Evolutionary conservation across 306 rosid species (phyloP), one percentile per base, ranked within the genome.

Genomic region (Acacia crassicarpa): DNA sequence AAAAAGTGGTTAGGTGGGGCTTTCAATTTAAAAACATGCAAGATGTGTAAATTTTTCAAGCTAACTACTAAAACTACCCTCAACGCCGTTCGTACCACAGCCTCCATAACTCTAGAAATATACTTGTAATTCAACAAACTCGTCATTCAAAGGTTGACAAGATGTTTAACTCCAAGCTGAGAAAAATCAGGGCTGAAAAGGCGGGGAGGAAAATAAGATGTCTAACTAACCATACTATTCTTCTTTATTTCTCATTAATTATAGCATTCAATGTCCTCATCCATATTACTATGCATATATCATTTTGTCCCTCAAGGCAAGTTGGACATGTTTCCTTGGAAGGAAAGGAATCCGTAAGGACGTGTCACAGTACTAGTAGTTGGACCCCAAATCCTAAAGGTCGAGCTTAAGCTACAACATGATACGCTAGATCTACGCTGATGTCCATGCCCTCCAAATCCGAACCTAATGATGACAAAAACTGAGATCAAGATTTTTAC

Each of bases 311-410:
- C 9, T 13, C 1, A 12, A 25, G 16, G 1, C 32, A 61, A 27
- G 8, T 61, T 1, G 32, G 67, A 11, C 2, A 61, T 25, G 33
- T 25, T 23, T 61, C 17, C 35, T 61, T 61, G 35, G 32, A 65
- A 23, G 97, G 95, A 67, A 91, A 83, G 35, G 98, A 92, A 19
- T 87, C 97, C 3, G 97, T 89, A 38, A 88, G 91, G 41, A 90
- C 94, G 92, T 95, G 91, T 41, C 71, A 56, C 25, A 85, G 78
- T 17, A 10, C 8, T 11, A 41, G 30, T 3, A 8, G 8, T 68
- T 40, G 70, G 40, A 25, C 27, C 9, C 35, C 68, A 13, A n/a
- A 58, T 58, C 63, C 27, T n/a, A 58, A 58, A n/a, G 16, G 17
- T 23, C 6, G 9, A 62, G 20, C 67, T 51, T 30, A 11, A 61